Evolutionary conservation across 2,329 filamentous ascomycete species (phyloP).

Genomic region (Atkinsonella hypoxylon): DNA sequence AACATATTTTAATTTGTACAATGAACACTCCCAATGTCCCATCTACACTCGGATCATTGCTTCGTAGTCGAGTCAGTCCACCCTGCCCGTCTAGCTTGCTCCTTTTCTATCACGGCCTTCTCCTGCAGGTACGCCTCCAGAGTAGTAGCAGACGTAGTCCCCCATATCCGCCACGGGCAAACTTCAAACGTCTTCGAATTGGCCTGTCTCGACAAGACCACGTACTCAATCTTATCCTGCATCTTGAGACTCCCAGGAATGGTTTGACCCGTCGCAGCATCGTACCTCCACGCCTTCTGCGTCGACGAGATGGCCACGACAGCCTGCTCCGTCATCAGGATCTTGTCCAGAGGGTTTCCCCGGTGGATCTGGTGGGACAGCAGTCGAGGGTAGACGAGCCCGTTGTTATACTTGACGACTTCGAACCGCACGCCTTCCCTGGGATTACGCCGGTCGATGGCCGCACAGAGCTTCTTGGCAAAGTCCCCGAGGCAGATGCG

Average conservation of each 20-base stretch:
- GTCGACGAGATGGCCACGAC: constrained; percentile 47
- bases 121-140: constrained; percentile 28
- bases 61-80: constrained; percentile 14
- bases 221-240: constrained; percentile 48
- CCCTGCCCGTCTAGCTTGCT: constrained; percentile 22
- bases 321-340: constrained; percentile 33
- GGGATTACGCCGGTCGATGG: constrained; percentile 39
- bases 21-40: too few relatives aligned
- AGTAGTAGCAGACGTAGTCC: constrained; percentile 44
- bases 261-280: constrained; percentile 23
- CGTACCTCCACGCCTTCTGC: constrained; percentile 38
- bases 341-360: constrained; percentile 30
- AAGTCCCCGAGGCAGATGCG: constrained; percentile 43
- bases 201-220: constrained; percentile 44
- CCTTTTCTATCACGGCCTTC: constrained; percentile 21
- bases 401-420: constrained; percentile 36
- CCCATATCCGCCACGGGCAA: constrained; percentile 52
- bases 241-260: constrained; percentile 36
- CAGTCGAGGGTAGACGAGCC: constrained; percentile 32
- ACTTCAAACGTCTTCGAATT: constrained; percentile 34
- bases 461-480: constrained; percentile 35
- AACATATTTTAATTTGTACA: neutral
- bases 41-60: neutral
- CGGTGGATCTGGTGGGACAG: constrained; percentile 41
- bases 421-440: constrained; percentile 39